Percentiles rank a stretch among this genome's conserved stretches.
Conservation (phyloP, 2,329 filamentous ascomycete genomes). For the Moelleriella libera region DNA sequence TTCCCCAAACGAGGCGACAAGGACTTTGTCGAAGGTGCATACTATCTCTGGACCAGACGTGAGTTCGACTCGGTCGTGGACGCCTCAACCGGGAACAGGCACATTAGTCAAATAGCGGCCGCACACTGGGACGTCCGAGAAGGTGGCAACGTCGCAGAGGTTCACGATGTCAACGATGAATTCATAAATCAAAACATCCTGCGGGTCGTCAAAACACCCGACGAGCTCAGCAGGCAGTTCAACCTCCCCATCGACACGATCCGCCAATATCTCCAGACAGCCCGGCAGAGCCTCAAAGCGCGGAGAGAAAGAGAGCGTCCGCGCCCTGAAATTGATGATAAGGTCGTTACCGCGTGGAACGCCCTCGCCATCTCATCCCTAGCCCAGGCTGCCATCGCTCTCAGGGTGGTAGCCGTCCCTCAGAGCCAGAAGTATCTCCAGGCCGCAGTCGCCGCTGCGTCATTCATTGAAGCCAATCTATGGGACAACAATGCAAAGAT, state of each 20-base stretch:
- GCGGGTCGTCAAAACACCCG: conserved; percentile 51
- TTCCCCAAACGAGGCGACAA: conserved; percentile 57
- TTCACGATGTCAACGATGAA: conserved; percentile 82
- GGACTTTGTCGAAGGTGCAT: conserved; percentile 82
- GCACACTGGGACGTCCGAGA: conserved; percentile 73
- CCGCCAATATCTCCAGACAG: conserved; percentile 48
- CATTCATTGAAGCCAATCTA: conserved; percentile 59
- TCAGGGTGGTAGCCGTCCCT: conserved; percentile 45
- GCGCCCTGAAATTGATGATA: conserved; percentile 70
- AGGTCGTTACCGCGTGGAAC: conserved; percentile 79
- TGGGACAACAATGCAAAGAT: conserved; percentile 50
- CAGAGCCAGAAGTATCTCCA: conserved; percentile 46
- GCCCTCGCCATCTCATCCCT: conserved; percentile 75
- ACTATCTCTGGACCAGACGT: conserved; percentile 84
- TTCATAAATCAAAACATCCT: conserved; percentile 90
- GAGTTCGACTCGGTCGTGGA: conserved; percentile 66
- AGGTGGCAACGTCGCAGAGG: conserved; percentile 72
- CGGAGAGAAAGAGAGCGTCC: conserved; percentile 63
- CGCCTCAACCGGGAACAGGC: conserved; percentile 19
- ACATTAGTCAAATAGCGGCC: conserved; percentile 60
- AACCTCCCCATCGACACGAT: conserved; percentile 57
- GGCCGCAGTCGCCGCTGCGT: conserved; percentile 53
- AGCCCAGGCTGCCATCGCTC: conserved; percentile 55
- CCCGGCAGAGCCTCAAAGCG: conserved; percentile 52
- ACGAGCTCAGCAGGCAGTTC: conserved; percentile 61